These are phyloP conservation scores for Monilinia aucupariae DNA, from an alignment of 2,329 filamentous ascomycete genomes.

Conservation along the genomic window DNA sequence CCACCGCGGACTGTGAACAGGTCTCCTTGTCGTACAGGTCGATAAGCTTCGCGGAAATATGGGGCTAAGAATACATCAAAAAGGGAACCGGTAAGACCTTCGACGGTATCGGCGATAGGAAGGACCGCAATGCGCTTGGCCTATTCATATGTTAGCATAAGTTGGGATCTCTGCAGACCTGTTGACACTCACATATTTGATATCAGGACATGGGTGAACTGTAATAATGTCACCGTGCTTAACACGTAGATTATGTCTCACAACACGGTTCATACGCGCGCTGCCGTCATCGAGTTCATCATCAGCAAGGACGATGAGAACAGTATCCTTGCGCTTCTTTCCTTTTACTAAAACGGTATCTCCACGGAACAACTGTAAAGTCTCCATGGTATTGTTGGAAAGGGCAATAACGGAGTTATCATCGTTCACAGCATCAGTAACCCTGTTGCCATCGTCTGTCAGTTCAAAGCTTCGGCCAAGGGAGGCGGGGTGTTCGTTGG, in stretches of 20 bases:
- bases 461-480: slow-evolving; percentile 30
- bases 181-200: slow-evolving; percentile 84
- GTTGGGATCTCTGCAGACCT: not conserved
- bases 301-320: slow-evolving; percentile 93
- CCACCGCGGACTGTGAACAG: slow-evolving; percentile 95
- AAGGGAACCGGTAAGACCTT: slow-evolving; percentile 93
- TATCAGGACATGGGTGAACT: slow-evolving; percentile 95
- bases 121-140: slow-evolving; percentile 98
- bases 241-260: slow-evolving; percentile 95
- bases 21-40: slow-evolving; percentile 93
- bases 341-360: slow-evolving; percentile 97
- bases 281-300: slow-evolving; percentile 97
- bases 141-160: slow-evolving; percentile 43
- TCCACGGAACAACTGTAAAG: slow-evolving; percentile 94
- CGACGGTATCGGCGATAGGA: slow-evolving; percentile 95
- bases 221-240: slow-evolving; percentile 98
- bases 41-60: slow-evolving; percentile 99
- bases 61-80: slow-evolving; percentile 99
- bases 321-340: slow-evolving; percentile 99
- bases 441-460: slow-evolving; percentile 51
- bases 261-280: slow-evolving; percentile 95
- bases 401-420: slow-evolving; percentile 99
- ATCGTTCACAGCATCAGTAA: slow-evolving; percentile 97
- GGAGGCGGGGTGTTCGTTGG: slow-evolving; percentile 17
- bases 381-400: slow-evolving; percentile 98